These are phyloP conservation scores for Stevia rebaudiana DNA, from an alignment of 140 eudicot species.

Conservation along the genomic window DNA sequence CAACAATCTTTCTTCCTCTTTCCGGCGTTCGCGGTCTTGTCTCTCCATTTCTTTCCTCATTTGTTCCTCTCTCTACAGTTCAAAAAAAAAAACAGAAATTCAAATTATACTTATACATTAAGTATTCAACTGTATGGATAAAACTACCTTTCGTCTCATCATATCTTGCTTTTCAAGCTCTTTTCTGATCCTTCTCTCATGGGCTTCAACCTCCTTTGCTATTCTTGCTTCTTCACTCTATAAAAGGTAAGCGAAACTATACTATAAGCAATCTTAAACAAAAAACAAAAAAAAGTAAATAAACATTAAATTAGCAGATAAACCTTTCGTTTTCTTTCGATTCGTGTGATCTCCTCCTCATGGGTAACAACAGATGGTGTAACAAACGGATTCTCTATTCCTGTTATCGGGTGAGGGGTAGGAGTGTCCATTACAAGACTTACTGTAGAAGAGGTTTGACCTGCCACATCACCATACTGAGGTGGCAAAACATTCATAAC, in stretches of 20 bases:
- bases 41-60: constrained; percentile 94
- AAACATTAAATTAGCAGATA: not conserved
- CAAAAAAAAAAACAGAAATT: not conserved
- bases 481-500: constrained; percentile 42
- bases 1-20: constrained; percentile 84
- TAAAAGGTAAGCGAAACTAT: constrained; percentile 11
- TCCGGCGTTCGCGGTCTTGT: constrained; percentile 81
- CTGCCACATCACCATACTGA: constrained; percentile 43
- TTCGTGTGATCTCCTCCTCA: constrained; percentile 55
- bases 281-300: not conserved
- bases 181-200: constrained; percentile 76
- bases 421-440: constrained; percentile 43
- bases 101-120: not conserved
- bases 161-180: constrained; percentile 94
- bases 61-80: constrained; percentile 73
- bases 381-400: constrained; percentile 48
- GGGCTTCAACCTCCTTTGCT: constrained; percentile 88
- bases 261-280: not conserved
- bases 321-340: constrained; percentile 89
- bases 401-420: constrained; percentile 54
- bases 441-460: constrained; percentile 29
- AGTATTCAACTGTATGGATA: not conserved
- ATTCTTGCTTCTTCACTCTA: constrained; percentile 87
- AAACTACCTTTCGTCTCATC: constrained; percentile 70
- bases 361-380: constrained; percentile 39